A percentile compares a stretch with the other conserved stretches of the same genome.
Conservation (phyloP, 2,329 filamentous ascomycete species). For the Exserohilum turcica region DNA sequence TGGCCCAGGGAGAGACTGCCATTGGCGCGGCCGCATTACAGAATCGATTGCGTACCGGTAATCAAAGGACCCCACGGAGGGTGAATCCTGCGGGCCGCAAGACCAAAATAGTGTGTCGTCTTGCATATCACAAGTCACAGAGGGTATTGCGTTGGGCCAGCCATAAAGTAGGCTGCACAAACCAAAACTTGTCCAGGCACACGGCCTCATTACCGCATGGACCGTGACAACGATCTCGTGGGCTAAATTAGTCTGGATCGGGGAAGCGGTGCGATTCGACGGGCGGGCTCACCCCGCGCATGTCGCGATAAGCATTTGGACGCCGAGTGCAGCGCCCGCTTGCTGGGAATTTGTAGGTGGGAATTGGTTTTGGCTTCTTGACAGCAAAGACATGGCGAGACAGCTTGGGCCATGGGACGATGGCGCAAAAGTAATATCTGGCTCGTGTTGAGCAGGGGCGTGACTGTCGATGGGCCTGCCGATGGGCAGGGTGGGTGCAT, state of each 20-base stretch:
- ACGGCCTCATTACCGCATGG: constrained; percentile 5
- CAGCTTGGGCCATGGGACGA: not conserved
- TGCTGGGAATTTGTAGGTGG: not conserved
- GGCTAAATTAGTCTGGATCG: constrained; percentile 22
- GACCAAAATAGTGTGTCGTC: constrained; percentile 23
- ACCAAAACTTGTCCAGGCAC: constrained; percentile 1
- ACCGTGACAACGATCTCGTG: constrained; percentile 10
- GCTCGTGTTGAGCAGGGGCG: constrained; percentile 21
- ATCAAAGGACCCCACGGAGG: constrained; percentile 18
- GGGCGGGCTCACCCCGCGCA: constrained; percentile 24
- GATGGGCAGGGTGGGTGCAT: too few relatives aligned
- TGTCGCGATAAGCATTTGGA: constrained; percentile 4
- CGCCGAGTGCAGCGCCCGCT: constrained; percentile 1
- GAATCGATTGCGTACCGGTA: constrained; percentile 32
- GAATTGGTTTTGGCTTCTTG: constrained; percentile 9
- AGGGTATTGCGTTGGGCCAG: constrained; percentile 1
- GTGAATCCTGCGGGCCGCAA: constrained; percentile 3
- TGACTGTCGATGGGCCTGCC: too few relatives aligned
- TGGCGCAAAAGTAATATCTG: constrained; percentile 12
- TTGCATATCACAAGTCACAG: constrained; percentile 12
- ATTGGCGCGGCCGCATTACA: constrained; percentile 12
- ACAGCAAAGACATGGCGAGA: not conserved
- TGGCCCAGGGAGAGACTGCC: not conserved
- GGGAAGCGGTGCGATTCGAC: constrained; percentile 8
- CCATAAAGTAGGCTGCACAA: not conserved